phyloP scores from a whole-genome alignment of 2,329 filamentous ascomycete genomes.

The Hymenoscyphus scutula region DNA sequence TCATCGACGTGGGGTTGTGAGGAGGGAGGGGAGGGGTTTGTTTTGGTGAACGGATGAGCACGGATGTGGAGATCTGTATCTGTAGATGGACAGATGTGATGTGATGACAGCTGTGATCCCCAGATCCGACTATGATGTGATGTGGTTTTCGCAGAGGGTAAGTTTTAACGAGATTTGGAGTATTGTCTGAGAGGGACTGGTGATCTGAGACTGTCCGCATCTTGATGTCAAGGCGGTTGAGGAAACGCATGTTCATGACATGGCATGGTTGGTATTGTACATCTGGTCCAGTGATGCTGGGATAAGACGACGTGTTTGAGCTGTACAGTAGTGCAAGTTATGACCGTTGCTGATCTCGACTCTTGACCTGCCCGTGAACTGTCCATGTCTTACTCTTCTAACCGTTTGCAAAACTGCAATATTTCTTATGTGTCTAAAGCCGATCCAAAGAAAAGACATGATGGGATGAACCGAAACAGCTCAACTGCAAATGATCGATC shows the following conservation, averaged over 20 bases:
- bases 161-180: background rate
- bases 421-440: background rate
- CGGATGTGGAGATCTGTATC: constrained; percentile 1
- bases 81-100: constrained; percentile 5
- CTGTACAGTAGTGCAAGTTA: background rate
- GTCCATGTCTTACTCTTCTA: background rate
- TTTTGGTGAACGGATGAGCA: background rate
- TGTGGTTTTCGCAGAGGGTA: background rate
- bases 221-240: background rate
- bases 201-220: background rate
- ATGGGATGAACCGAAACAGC: background rate
- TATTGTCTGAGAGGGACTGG: background rate
- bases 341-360: background rate
- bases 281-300: background rate
- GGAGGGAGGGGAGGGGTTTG: background rate
- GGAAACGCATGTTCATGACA: too few relatives aligned
- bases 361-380: background rate
- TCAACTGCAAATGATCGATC: background rate
- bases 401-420: background rate
- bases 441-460: background rate
- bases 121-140: background rate
- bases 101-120: background rate
- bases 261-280: background rate
- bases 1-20: background rate
- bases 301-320: background rate